Base-by-base conservation (phyloP, 352 stramenopile species). In the Phytophthora cactorum region DNA sequence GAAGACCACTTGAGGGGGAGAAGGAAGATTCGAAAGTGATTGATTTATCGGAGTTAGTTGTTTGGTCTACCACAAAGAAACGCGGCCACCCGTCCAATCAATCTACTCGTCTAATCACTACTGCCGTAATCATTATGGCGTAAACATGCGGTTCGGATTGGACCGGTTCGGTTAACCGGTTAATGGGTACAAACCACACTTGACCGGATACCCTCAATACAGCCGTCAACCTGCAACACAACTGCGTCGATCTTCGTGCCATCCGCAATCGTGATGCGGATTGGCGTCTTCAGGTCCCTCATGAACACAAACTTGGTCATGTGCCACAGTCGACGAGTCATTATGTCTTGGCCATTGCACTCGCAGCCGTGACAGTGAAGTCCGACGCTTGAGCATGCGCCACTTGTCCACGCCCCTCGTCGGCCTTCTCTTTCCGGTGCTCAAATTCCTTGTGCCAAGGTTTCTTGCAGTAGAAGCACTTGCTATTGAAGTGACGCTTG, bases 271-370 rank as follows among this genome's bases (percentile, higher is more conserved):
- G 53, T 44, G 3, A 52, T 60, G 39, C 39, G 53, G 39, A 52
- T 15, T 32, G 53, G 53, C 41, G 39, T 39, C 34, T n/a, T 53
- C 52, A 69, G 54, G 12, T 64, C 38, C 47, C 17, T 56, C n/a
- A 61, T 47, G 46, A 43, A 66, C 15, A 62, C 11, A 17, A 68
- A 72, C 36, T 68, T 70, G 34, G 52, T 65, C 68, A 59, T 71
- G 46, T 75, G 36, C 29, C 52, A 1, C 43, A 67, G 44, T 62
- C 68, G 11, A 75, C 51, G 2, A 66, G 52, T 46, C 56, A 75
- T 25, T 66, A 56, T 0, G 28, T 29, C 15, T 60, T 69, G 39
- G 0, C 29, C 28, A 60, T 62, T 9, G 12, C 14, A 43, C 31
- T 57, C 31, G 25, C 17, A 43, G 43, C 46, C 25, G 36, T 54